Evolutionary conservation across 2,329 filamentous ascomycete species (phyloP), one percentile per base, ranked within the genome.

Genomic region (Thermothelomyces thermophilus): DNA sequence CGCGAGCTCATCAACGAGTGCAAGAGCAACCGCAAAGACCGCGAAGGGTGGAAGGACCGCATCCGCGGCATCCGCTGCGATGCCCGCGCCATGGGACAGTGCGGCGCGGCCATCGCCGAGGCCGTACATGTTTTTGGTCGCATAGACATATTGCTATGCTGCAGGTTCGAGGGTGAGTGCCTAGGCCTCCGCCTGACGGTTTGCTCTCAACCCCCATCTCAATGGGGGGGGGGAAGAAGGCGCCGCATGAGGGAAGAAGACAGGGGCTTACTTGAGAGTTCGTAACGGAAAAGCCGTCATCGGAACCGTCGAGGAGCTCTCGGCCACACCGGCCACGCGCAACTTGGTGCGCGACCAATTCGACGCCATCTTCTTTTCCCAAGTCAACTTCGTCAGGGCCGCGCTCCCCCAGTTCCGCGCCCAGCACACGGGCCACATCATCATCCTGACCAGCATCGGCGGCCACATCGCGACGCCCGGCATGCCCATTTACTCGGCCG

Each of bases 331-430:
- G 4, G 78, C 82, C 37, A 90, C 88, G 1, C 78, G 84, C 58
- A 89, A 84, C 51, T 77, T 96, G 16, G 84, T 94, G 31, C 82
- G 87, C 54, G 87, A 95, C 62, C 91, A 96, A 66, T 96, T 97
- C 65, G 91, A 97, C 67, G 83, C 83, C 56, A 89, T 95, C 61
- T 97, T 94, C 73, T 97, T 97, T 67, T 89, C 88, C 1, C 90
- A 94, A 51, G 85, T 97, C 66, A 97, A 97, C 69, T 88, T 95
- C 64, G 94, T 97, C 72, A 94, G 93, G 66, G 87, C 90, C 13
- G 77, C 83, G 1, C 74, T 98, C 19, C 90, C 91, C 1, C 77
- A 83, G 48, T 84, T 97, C 66, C 79, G 93, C 37, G 75, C 77
- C 53, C 86, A 90, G 63, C 83, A 85, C 59, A 90, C 84, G 8